These are phyloP conservation scores for Achlya hypogyna DNA, from an alignment of 352 stramenopile species.

Conservation along the genomic window DNA sequence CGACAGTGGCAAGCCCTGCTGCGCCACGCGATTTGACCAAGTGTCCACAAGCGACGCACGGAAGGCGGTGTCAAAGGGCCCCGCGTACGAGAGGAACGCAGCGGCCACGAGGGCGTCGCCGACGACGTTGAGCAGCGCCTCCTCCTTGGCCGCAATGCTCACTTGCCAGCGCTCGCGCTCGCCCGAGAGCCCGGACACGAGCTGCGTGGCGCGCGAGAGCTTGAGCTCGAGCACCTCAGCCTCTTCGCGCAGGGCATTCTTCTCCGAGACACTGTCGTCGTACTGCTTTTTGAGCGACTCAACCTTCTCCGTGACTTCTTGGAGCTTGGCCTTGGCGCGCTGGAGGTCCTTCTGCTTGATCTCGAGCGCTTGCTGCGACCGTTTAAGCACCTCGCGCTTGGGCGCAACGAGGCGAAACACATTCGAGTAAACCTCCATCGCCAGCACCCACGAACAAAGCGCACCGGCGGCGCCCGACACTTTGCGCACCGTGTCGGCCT, in stretches of 20 bases:
- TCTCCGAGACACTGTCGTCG: constrained; percentile 87
- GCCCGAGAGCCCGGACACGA: constrained; percentile 88
- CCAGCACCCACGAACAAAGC: constrained; percentile 87
- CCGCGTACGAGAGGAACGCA: constrained; percentile 93
- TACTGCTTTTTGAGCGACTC: constrained; percentile 87
- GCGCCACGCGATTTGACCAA: constrained; percentile 85
- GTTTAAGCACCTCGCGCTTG: constrained; percentile 85
- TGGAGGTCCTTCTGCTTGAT: constrained; percentile 86
- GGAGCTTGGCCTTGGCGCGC: constrained; percentile 81
- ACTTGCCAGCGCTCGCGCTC: constrained; percentile 91
- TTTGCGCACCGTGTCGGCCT: constrained; percentile 85
- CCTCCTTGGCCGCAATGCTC: constrained; percentile 86
- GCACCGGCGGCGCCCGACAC: constrained; percentile 81
- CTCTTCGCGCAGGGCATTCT: constrained; percentile 89
- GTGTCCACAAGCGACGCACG: constrained; percentile 69
- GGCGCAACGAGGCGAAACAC: constrained; percentile 84
- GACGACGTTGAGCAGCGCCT: constrained; percentile 80
- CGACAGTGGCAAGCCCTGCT: constrained; percentile 76
- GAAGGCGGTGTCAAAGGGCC: constrained; percentile 91
- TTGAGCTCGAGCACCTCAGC: constrained; percentile 89
- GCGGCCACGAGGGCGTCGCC: constrained; percentile 89
- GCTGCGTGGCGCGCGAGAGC: constrained; percentile 88
- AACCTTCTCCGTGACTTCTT: constrained; percentile 88
- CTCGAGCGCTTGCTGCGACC: constrained; percentile 73
- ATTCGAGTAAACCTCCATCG: constrained; percentile 86